Evolutionary conservation across 2,329 filamentous ascomycete genomes (phyloP).

Genomic region (Seiridium cupressi): DNA sequence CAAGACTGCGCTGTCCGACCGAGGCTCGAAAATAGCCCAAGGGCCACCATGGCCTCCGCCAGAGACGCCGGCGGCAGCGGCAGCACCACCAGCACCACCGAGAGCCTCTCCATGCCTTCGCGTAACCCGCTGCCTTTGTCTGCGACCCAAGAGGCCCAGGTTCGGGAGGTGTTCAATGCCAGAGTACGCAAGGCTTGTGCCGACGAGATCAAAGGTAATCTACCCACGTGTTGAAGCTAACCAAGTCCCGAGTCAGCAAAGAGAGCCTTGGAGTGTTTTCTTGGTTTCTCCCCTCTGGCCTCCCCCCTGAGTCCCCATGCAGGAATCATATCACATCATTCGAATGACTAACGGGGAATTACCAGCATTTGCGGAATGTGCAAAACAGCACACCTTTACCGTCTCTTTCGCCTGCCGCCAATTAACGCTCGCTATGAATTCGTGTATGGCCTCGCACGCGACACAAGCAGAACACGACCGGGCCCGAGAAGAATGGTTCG

Average conservation of each 20-base stretch:
- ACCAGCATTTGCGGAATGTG: conserved; percentile 88
- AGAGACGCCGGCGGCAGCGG: background rate
- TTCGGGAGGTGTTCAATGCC: conserved; percentile 39
- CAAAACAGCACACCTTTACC: conserved; percentile 79
- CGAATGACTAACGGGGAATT: too few species aligned
- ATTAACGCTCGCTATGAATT: conserved; percentile 84
- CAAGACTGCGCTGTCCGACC: conserved; percentile 24
- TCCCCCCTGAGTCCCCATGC: background rate
- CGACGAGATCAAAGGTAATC: conserved; percentile 71
- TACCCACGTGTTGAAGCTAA: too few species aligned
- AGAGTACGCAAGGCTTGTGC: conserved; percentile 75
- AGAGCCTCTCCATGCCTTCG: conserved; percentile 48
- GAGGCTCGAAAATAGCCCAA: conserved; percentile 33
- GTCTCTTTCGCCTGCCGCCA: conserved; percentile 83
- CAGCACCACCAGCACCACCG: conserved; percentile 1
- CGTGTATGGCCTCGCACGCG: conserved; percentile 85
- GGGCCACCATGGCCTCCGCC: conserved; percentile 4
- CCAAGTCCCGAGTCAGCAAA: background rate
- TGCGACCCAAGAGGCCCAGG: conserved; percentile 38
- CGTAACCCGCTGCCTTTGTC: conserved; percentile 77
- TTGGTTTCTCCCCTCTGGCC: background rate
- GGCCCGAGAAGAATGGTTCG: conserved; percentile 93
- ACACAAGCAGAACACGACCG: conserved; percentile 83
- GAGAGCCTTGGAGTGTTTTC: background rate
- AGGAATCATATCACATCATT: too few species aligned